Evolutionary conservation across 2,329 filamentous ascomycete genomes (phyloP), one percentile per base, ranked within the genome.

Genomic region (Zopfia rhizophila): DNA sequence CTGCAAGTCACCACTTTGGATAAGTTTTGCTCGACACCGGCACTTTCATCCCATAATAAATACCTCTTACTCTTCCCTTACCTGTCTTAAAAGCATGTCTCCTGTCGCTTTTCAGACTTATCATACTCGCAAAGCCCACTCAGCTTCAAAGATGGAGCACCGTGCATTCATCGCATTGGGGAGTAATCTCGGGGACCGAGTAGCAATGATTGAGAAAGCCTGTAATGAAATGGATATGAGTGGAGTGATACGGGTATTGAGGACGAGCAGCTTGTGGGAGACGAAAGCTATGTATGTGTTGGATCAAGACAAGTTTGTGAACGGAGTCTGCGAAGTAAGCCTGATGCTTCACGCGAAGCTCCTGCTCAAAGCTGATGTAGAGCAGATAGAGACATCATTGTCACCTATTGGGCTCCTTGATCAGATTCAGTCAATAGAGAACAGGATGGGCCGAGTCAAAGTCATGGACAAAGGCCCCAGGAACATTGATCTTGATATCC

Each of bases 261-360:
- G 87, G 60, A 96, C 93, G 0, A 97, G 93, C 70, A 88, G 86
- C 51, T 78, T 99, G 3, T 99, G 94, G 82, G 91, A 97, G 75
- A 99, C 93, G 3, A 86, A 90, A 60, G 91, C 94, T 16, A 99
- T 99, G 94, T 99, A 99, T 72, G 89, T 97, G 54, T 77, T 89
- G 53, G 88, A 97, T 53, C 94, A 99, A 70, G 86, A 86, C 53
- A 83, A 84, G 21, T 99, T 99, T 66, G 77, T 97, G 35, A 99
- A 99, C 68, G 94, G 91, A 14, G 92, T 87, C 45, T 96, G 91
- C 70, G 90, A 96, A 85, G 91, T 95, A 71, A 69, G 84, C 78
- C 29, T 16, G 13, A 24, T 16, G 19, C 22, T 14, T 7, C 36
- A 21, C 5, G 12, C 13, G 6, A 21, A 33, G 7, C 32, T 35